Conservation (phyloP, 2,329 filamentous ascomycete genomes). For the Karstenula rhodostoma region DNA sequence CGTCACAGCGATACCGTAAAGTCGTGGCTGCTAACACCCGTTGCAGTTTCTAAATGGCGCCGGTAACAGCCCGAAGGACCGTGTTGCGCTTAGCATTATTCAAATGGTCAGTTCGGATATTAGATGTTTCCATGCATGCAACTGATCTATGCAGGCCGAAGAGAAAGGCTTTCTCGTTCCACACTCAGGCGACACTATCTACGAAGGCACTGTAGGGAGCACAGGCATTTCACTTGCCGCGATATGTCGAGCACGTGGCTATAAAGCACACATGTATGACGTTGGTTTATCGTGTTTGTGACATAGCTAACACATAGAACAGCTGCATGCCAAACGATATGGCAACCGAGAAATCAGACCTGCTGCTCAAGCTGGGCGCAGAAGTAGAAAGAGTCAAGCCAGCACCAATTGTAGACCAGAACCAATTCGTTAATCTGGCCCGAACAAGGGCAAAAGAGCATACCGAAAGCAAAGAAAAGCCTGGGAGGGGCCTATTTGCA, state of each 20-base stretch:
- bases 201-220: constrained; percentile 95
- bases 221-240: constrained; percentile 95
- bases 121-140: not conserved
- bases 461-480: constrained; percentile 63
- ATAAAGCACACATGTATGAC: constrained; percentile 83
- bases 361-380: constrained; percentile 88
- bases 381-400: constrained; percentile 90
- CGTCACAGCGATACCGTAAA: not conserved
- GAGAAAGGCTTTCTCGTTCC: constrained; percentile 77
- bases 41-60: constrained; percentile 87
- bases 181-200: constrained; percentile 88
- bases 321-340: constrained; percentile 95
- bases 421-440: constrained; percentile 94
- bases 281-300: not conserved
- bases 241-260: constrained; percentile 85
- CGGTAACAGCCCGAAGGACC: constrained; percentile 92
- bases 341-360: constrained; percentile 84
- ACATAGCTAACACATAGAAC: constrained; percentile 19
- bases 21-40: constrained; percentile 5
- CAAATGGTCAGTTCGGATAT: constrained; percentile 55
- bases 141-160: constrained; percentile 68
- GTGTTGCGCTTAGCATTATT: constrained; percentile 92
- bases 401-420: constrained; percentile 90
- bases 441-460: constrained; percentile 79
- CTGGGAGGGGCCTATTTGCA: constrained; percentile 86